A percentile compares a stretch with the other conserved stretches of the same genome.
These are phyloP conservation scores for Trichosanthes cucumerina DNA, from an alignment of 306 rosid genomes.

Conservation along the genomic window DNA sequence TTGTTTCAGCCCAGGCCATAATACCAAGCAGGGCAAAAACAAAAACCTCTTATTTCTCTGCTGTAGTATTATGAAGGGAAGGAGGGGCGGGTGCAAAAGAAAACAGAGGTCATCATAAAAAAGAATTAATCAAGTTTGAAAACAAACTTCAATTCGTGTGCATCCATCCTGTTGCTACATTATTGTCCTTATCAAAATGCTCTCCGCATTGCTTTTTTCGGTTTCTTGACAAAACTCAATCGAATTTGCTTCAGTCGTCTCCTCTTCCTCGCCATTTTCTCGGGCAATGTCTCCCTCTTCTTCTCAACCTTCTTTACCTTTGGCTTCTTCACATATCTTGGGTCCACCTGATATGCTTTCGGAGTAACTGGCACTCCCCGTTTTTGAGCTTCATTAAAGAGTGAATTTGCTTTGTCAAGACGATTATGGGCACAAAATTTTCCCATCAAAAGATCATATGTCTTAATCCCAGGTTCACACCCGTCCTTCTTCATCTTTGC, in stretches of 20 bases:
- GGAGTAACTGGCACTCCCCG: constrained; percentile 32
- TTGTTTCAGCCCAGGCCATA: not conserved
- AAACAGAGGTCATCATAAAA: not conserved
- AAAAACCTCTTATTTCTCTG: constrained; percentile 8
- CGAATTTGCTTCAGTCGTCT: constrained; percentile 74
- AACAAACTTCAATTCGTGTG: not conserved
- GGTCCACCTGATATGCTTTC: constrained; percentile 46
- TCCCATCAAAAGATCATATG: constrained; percentile 57
- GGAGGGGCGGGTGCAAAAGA: not conserved
- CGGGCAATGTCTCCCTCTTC: constrained; percentile 75
- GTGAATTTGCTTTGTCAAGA: constrained; percentile 47
- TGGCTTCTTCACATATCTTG: constrained; percentile 40
- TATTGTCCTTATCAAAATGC: constrained; percentile 11
- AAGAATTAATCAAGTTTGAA: not conserved
- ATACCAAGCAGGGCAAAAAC: too few relatives aligned
- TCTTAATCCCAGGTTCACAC: constrained; percentile 53
- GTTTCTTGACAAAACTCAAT: constrained; percentile 69
- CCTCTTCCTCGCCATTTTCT: constrained; percentile 87
- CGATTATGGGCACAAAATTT: constrained; percentile 54
- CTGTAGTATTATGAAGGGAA: not conserved
- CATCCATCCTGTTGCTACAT: not conserved
- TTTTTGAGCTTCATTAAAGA: constrained; percentile 46
- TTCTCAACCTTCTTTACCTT: constrained; percentile 47
- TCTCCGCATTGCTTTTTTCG: constrained; percentile 34
- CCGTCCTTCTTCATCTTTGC: constrained; percentile 68